phyloP scores from a whole-genome alignment of 345 rosid species.

The Garcia nutans region DNA sequence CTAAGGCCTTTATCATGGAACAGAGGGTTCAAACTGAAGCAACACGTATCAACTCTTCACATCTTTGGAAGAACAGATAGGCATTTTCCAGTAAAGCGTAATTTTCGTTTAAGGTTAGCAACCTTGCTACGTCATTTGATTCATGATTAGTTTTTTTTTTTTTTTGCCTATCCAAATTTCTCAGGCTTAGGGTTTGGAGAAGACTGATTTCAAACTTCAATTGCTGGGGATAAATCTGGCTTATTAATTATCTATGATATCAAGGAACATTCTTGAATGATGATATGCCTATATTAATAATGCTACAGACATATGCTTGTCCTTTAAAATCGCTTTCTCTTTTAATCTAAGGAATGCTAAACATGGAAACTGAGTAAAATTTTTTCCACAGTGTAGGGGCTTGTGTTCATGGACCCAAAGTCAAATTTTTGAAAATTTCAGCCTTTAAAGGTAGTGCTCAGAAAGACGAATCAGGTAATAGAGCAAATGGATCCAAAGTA shows the following conservation, averaged over 20 bases:
- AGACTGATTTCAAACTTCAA: neutral
- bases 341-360: conserved; percentile 10
- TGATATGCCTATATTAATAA: too few species aligned
- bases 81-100: conserved; percentile 38
- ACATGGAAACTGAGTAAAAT: conserved; percentile 26
- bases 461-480: conserved; percentile 55
- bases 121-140: neutral
- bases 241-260: neutral
- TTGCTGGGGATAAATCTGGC: neutral
- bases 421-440: conserved; percentile 57
- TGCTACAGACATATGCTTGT: conserved; percentile 10
- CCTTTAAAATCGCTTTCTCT: neutral
- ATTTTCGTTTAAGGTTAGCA: conserved; percentile 50
- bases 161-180: conserved; percentile 4
- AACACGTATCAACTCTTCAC: conserved; percentile 39
- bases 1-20: conserved; percentile 56
- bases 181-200: conserved; percentile 2
- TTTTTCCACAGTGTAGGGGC: conserved; percentile 64
- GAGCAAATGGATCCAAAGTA: conserved; percentile 51
- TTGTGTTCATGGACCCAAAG: conserved; percentile 42
- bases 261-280: neutral
- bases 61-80: conserved; percentile 49
- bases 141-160: neutral
- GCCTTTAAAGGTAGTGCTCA: conserved; percentile 72
- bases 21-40: conserved; percentile 51